These are phyloP conservation scores for Suillus lakei DNA, from an alignment of 768 basidiomycete species.

Conservation along the genomic window DNA sequence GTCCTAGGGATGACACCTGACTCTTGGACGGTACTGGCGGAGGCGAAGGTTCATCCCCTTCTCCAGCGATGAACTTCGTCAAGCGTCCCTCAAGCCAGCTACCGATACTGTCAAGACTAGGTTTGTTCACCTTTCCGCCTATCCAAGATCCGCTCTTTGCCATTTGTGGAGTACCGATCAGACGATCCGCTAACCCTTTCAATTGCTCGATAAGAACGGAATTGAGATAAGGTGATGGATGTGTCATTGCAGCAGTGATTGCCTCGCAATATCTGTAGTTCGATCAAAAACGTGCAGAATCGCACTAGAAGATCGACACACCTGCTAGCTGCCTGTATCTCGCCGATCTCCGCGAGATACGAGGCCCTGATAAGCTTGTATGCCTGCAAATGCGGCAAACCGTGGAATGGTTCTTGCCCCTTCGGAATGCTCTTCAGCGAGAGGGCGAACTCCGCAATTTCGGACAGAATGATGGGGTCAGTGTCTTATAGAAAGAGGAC, in stretches of 20 bases:
- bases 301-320: constrained; percentile 32
- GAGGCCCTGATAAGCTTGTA: constrained; percentile 84
- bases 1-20: constrained; percentile 62
- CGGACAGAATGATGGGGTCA: constrained; percentile 84
- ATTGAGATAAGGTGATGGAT: constrained; percentile 70
- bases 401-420: constrained; percentile 85
- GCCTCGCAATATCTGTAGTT: constrained; percentile 91
- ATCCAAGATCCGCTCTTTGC: constrained; percentile 90
- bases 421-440: constrained; percentile 74
- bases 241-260: constrained; percentile 67
- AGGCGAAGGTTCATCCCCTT: constrained; percentile 57
- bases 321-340: constrained; percentile 78
- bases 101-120: constrained; percentile 89
- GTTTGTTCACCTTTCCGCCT: constrained; percentile 82
- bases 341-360: constrained; percentile 80
- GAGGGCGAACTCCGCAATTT: constrained; percentile 90
- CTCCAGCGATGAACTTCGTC: constrained; percentile 94
- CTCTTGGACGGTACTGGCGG: constrained; percentile 41
- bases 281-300: constrained; percentile 17
- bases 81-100: constrained; percentile 92
- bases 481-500: constrained; percentile 62
- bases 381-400: constrained; percentile 85
- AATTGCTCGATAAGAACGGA: constrained; percentile 72
- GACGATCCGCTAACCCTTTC: constrained; percentile 77
- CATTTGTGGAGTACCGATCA: constrained; percentile 69